Base-by-base conservation (phyloP, 108 stramenopile species). In the Discostella stelligeroides region DNA sequence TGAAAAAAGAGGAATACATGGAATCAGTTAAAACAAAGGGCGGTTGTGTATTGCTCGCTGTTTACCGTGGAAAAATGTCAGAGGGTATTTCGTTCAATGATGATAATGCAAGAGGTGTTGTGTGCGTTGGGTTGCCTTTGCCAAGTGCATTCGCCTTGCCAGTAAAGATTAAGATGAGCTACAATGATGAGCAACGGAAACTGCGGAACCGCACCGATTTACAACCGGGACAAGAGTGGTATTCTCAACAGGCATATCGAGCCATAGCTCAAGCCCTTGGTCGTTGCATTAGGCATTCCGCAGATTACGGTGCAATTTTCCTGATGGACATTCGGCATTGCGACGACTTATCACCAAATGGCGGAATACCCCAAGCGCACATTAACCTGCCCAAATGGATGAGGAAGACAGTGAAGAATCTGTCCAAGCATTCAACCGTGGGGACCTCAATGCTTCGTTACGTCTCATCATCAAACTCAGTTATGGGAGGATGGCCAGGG, bases 191-290 rank as follows among this genome's bases (percentile, higher is more conserved):
- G 43, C 88, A 90, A 51, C 63, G 86, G 14, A 82, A 72, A 45
- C 50, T 84, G 11, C 61, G 66, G 24, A 68, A 81, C 11, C 73
- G 88, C 3, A 86, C 66, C 12, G 74, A 69, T 53, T 63, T 95
- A 30, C 79, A 95, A 4, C 86, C 87, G 9, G 96, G 96, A 0
- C 11, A 43, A 1, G 88, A 92, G 30, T 97, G 94, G 94, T 97
- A 97, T 71, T n/a, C 73, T 5, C 92, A 94, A 61, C 94, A 97
- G 73, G 97, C 97, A 7, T 94, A 88, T 54, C 86, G 94, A 10
- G 97, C 95, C 0, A 79, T 95, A 37, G 92, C 92, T 48, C 97
- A 97, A 78, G 97, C 95, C 1, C 70, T 95, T 0, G 94, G 94
- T 0, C 81, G 91, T 23, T 93, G 92, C 64, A 93, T 96, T 54